Base-by-base conservation (phyloP, 495 filamentous ascomycete species). In the Ascobolus immersus region DNA sequence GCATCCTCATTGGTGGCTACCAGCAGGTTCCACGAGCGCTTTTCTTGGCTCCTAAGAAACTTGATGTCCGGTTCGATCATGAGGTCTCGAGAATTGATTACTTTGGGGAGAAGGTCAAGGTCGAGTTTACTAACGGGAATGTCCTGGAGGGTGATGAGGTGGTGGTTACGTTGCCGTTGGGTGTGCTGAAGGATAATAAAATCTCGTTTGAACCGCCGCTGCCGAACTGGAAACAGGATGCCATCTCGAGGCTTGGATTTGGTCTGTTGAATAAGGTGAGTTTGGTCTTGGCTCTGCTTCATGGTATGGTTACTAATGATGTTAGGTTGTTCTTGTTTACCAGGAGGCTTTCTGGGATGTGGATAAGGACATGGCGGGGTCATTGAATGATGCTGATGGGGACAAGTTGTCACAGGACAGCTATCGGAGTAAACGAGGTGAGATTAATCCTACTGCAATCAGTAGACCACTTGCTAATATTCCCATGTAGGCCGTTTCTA, bases 1-100 rank as follows among this genome's bases (percentile, higher is more conserved):
- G 79, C 3, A 77, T 86, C 61, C 69, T 99, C 10, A 61, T 89
- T 26, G 86, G 86, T 25, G 86, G 86, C 4, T 94, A 94, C 47
- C 76, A 77, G 39, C 81, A 80, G 47, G 64, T 99, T 22, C 75
- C 89, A 2, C 68, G 73, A 36, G 86, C 78, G 3, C 57, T 99
- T 13, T 70, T 71, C 51, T 62, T 68, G 26, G 60, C 69, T 25
- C 89, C 86, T 2, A 65, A 62, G 2, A 71, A 65, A 34, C 60
- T 99, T n/a, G 69, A 91, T 45, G 63, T 94, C 8, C 69, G 69
- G 31, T 73, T 72, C 29, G 67, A 67, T 35, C 66, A 69, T 15
- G 58, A 59, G 4, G 78, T 86, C 17, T 59, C 59, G 15, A 66
- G 62, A 30, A 75, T 93, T 39, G 55, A 60, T 2, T 89, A 90